Percentiles rank a stretch among this genome's conserved stretches.
Conservation (phyloP, 768 basidiomycete genomes). For the Melanogaster broomeanus region DNA sequence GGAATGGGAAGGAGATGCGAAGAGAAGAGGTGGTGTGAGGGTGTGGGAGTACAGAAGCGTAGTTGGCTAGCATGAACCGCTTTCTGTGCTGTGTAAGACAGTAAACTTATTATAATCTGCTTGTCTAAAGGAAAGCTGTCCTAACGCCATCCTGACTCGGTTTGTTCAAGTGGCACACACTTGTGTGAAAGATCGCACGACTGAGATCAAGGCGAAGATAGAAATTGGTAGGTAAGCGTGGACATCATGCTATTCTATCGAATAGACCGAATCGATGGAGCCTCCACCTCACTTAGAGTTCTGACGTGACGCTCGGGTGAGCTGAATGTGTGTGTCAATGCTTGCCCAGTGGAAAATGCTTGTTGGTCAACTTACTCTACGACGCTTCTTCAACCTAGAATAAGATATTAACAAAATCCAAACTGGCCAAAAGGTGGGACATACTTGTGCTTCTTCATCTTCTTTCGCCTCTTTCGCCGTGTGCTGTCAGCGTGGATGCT, state of each 20-base stretch:
- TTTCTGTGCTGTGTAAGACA: no score
- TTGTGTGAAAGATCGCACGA: neutral
- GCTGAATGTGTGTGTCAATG: conserved; percentile 34
- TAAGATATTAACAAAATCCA: conserved; percentile 7
- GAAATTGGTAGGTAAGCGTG: neutral
- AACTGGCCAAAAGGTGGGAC: conserved; percentile 30
- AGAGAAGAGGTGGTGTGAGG: conserved; percentile 66
- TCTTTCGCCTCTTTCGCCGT: conserved; percentile 84
- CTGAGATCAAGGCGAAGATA: neutral
- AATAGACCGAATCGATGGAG: neutral
- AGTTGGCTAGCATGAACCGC: neutral
- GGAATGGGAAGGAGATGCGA: conserved; percentile 69
- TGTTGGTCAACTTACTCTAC: conserved; percentile 61
- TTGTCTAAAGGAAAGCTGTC: no score
- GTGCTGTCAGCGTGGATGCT: conserved; percentile 76
- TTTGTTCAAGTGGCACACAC: neutral
- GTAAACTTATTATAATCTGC: no score
- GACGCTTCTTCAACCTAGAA: conserved; percentile 81
- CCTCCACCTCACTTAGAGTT: conserved; percentile 23
- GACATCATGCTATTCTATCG: conserved; percentile 9
- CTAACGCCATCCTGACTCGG: no score
- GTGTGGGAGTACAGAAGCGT: conserved; percentile 53
- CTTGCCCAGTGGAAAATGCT: neutral
- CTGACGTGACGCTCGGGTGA: conserved; percentile 43
- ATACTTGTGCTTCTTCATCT: conserved; percentile 98